Base-by-base conservation (phyloP, 2,329 filamentous ascomycete genomes). In the Daldinia sp. region DNA sequence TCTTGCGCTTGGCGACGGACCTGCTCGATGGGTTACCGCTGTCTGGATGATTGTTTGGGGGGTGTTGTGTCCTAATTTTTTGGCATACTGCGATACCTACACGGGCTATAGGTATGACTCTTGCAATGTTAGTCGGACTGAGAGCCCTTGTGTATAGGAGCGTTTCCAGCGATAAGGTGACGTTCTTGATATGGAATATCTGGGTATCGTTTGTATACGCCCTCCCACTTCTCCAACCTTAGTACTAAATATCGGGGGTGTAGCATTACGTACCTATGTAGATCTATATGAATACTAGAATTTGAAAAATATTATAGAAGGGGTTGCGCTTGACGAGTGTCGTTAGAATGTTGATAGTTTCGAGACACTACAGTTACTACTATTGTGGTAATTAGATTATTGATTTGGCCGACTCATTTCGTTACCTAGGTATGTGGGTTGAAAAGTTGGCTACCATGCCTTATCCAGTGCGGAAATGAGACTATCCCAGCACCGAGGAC, bases 401-500 rank as follows among this genome's bases (percentile, higher is more conserved):
- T n/a, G n/a, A n/a, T n/a, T n/a, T n/a, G n/a, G n/a, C n/a, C n/a
- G n/a, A n/a, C n/a, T n/a, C n/a, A n/a, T n/a, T n/a, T n/a, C n/a
- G n/a, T n/a, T n/a, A n/a, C n/a, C n/a, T n/a, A n/a, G n/a, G n/a
- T n/a, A n/a, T n/a, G n/a, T n/a, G n/a, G n/a, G n/a, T n/a, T n/a
- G n/a, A 13, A 70, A 29, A 11, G 66, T 25, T 0, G 53, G 19
- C 55, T 68, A 72, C 27, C 68, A 58, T 3, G 41, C 58, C 27
- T 63, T 56, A 19, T 57, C 21, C 6, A 70, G 67, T 17, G 54
- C 56, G 4, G 62, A 21, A 17, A 68, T 58, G 34, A 71, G 56
- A 11, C n/a, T 27, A 17, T 53, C 45, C 68, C 63, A 71, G 51
- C 68, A 70, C 29, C 23, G 19, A 11, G 68, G 67, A 13, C 19